These are phyloP conservation scores for Colletotrichum trifolii DNA, from an alignment of 2,329 filamentous ascomycete genomes.

Conservation along the genomic window DNA sequence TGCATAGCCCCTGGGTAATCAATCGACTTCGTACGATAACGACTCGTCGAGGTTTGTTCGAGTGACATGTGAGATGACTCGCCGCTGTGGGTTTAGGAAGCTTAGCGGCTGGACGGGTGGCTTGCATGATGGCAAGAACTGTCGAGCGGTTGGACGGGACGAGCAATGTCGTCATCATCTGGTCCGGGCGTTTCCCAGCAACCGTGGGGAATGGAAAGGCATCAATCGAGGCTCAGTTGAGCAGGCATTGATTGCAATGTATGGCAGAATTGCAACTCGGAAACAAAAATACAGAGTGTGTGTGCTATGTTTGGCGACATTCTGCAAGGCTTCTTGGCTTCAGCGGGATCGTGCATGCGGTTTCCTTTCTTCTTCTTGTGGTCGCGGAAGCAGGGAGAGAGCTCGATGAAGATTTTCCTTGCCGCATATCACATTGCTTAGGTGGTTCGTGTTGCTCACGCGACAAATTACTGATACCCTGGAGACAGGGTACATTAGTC, in stretches of 20 bases:
- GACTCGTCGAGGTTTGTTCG: neutral
- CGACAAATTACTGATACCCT: constrained; percentile 20
- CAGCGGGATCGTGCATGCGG: constrained; percentile 20
- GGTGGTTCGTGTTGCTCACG: constrained; percentile 21
- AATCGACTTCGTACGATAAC: neutral
- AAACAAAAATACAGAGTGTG: neutral
- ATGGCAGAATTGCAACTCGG: neutral
- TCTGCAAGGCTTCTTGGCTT: constrained; percentile 5
- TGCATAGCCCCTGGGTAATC: constrained; percentile 1
- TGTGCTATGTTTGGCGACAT: neutral
- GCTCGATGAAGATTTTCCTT: neutral
- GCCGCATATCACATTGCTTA: no score
- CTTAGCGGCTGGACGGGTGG: constrained; percentile 12
- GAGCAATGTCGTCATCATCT: constrained; percentile 9
- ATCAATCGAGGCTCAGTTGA: neutral
- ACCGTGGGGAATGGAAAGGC: neutral
- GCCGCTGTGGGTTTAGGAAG: constrained; percentile 1
- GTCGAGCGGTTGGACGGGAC: constrained; percentile 4
- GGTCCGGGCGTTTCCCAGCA: constrained; percentile 7
- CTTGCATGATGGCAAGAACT: constrained; percentile 11
- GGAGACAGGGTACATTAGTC: constrained; percentile 22
- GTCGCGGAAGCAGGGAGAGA: constrained; percentile 22
- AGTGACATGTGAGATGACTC: constrained; percentile 23
- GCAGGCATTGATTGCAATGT: neutral
- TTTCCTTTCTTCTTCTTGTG: constrained; percentile 21